These are phyloP conservation scores for Annulohypoxylon maeteangense DNA, from an alignment of 495 filamentous ascomycete species.

Conservation along the genomic window DNA sequence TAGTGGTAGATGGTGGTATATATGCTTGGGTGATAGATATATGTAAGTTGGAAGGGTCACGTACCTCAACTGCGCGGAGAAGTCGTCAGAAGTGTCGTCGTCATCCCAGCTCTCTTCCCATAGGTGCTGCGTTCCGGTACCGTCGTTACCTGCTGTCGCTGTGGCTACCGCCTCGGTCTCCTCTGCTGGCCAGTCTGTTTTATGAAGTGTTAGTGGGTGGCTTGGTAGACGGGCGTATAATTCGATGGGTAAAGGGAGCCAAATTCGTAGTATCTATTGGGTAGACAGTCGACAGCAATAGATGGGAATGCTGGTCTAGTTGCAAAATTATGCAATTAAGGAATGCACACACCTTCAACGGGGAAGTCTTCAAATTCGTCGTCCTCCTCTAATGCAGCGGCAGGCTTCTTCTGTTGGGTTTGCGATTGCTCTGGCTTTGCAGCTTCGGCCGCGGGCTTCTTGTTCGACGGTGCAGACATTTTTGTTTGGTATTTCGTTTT, in stretches of 20 bases:
- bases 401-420: constrained; percentile 46
- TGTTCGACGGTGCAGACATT: constrained; percentile 44
- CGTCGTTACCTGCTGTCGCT: constrained; percentile 50
- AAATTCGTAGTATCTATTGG: neutral
- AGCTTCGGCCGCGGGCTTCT: constrained; percentile 59
- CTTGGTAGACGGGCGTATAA: neutral
- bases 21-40: constrained; percentile 5
- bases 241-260: neutral
- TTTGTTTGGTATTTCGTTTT: neutral
- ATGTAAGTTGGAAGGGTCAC: constrained; percentile 44
- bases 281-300: neutral
- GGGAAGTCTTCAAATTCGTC: constrained; percentile 99
- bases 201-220: neutral
- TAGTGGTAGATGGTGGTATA: neutral
- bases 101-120: constrained; percentile 99
- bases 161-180: constrained; percentile 77
- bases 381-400: constrained; percentile 86
- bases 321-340: neutral
- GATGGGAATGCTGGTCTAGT: neutral
- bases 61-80: constrained; percentile 93
- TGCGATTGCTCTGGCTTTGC: constrained; percentile 54
- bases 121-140: constrained; percentile 73
- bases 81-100: constrained; percentile 96
- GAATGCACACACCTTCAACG: constrained; percentile 76
- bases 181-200: constrained; percentile 85